Evolutionary conservation across 371 early-diverging fungal genomes (phyloP).

Genomic region (Saksenaea vasiformis): DNA sequence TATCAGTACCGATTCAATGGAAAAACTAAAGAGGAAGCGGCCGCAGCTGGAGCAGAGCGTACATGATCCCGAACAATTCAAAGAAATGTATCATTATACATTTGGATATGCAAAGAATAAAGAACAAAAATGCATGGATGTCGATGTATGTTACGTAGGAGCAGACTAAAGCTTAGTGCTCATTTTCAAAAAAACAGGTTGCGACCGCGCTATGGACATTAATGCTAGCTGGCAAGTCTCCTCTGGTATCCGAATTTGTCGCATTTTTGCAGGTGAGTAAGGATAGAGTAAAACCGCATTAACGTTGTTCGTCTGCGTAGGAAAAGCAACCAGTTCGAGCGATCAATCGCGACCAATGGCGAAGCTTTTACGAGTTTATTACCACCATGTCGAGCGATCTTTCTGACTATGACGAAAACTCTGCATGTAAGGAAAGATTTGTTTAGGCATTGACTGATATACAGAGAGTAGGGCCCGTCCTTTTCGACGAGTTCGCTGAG

Average conservation of each 20-base stretch:
- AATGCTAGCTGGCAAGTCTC: constrained; percentile 42
- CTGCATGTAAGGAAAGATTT: constrained; percentile 60
- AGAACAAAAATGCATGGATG: constrained; percentile 67
- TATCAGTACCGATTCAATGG: constrained; percentile 55
- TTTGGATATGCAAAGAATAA: constrained; percentile 71
- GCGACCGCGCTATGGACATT: constrained; percentile 62
- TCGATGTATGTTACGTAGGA: constrained; percentile 51
- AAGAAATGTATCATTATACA: constrained; percentile 68
- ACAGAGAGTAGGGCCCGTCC: constrained; percentile 57
- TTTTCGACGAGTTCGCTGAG: constrained; percentile 70
- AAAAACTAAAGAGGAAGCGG: constrained; percentile 46
- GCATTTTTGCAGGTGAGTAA: constrained; percentile 45
- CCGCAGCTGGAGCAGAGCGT: constrained; percentile 44
- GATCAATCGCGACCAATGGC: constrained; percentile 78
- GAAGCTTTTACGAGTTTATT: constrained; percentile 68
- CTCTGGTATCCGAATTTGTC: constrained; percentile 57
- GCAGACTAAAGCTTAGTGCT: background rate
- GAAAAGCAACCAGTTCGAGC: constrained; percentile 64
- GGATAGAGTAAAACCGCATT: constrained; percentile 51
- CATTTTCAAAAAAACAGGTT: constrained; percentile 30
- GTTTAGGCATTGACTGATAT: background rate
- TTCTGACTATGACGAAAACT: constrained; percentile 63
- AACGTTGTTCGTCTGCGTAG: constrained; percentile 66
- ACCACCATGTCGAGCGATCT: constrained; percentile 52
- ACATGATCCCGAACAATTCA: constrained; percentile 51